Conservation (phyloP, 169 alveolate genomes). For the Babesia ovis region DNA sequence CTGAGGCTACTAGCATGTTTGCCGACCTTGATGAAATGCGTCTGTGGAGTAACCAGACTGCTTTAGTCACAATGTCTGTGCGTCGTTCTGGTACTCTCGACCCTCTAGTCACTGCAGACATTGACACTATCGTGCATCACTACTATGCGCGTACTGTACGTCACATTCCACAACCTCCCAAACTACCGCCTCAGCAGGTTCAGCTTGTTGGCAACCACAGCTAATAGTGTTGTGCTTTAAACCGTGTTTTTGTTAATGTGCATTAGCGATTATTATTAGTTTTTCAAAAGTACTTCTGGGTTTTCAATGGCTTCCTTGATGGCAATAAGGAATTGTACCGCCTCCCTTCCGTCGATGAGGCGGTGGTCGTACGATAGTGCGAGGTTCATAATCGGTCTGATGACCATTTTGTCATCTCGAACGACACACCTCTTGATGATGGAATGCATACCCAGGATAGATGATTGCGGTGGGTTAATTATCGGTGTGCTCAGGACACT, state of each 20-base stretch:
- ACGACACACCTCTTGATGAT: conserved; percentile 91
- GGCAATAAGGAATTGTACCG: conserved; percentile 91
- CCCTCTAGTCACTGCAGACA: conserved; percentile 18
- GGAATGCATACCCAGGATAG: conserved; percentile 95
- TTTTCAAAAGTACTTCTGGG: conserved; percentile 79
- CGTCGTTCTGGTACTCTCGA: conserved; percentile 38
- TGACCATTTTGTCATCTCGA: conserved; percentile 88
- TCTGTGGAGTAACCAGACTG: conserved; percentile 42
- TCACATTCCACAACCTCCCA: conserved; percentile 62
- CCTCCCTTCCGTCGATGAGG: conserved; percentile 96
- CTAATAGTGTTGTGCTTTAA: background rate
- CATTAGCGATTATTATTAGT: conserved; percentile 1
- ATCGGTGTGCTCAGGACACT: conserved; percentile 95
- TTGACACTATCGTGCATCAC: conserved; percentile 35
- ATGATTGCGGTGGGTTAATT: conserved; percentile 93
- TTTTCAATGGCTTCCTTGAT: conserved; percentile 91
- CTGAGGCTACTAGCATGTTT: conserved; percentile 8
- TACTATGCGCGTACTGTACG: conserved; percentile 27
- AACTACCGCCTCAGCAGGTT: conserved; percentile 40
- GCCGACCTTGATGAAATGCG: conserved; percentile 56
- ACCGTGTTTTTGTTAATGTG: background rate
- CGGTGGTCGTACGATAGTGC: conserved; percentile 97
- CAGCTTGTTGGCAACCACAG: conserved; percentile 22
- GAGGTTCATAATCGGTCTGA: conserved; percentile 93
- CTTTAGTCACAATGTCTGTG: conserved; percentile 54